A percentile compares a stretch with the other conserved stretches of the same genome.
Evolutionary conservation across 1,284 basidiomycete species (phyloP).

Genomic region (Gomphus sp.): DNA sequence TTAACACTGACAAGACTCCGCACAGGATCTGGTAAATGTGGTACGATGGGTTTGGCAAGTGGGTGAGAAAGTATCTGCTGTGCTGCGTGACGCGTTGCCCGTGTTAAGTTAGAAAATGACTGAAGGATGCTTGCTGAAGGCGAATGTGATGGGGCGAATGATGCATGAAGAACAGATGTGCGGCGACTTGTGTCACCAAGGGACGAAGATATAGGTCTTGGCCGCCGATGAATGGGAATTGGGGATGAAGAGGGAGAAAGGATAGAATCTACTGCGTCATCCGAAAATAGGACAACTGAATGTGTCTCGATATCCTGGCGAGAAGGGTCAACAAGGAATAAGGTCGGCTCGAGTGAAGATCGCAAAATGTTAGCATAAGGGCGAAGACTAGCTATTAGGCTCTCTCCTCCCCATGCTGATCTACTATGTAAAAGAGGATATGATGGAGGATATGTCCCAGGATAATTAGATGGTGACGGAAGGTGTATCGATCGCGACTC

Average conservation of each 20-base stretch:
- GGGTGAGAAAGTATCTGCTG: conserved; percentile 91
- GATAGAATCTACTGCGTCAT: conserved; percentile 77
- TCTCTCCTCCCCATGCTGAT: conserved; percentile 77
- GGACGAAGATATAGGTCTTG: conserved; percentile 48
- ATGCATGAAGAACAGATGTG: conserved; percentile 72
- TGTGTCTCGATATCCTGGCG: conserved; percentile 86
- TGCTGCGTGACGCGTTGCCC: conserved; percentile 80
- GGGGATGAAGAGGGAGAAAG: conserved; percentile 72
- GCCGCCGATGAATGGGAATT: conserved; percentile 73
- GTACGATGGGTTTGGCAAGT: conserved; percentile 87
- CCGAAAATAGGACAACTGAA: conserved; percentile 68
- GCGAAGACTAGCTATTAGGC: conserved; percentile 64
- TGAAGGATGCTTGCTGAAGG: conserved; percentile 64
- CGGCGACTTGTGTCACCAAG: conserved; percentile 37
- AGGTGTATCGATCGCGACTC: conserved; percentile 74
- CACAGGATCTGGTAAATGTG: conserved; percentile 88
- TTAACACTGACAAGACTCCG: conserved; percentile 77
- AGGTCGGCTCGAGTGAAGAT: conserved; percentile 67
- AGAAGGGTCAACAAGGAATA: conserved; percentile 91
- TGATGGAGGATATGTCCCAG: conserved; percentile 57
- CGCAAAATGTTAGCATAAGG: conserved; percentile 69
- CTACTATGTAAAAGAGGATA: conserved; percentile 30
- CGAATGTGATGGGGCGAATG: conserved; percentile 38
- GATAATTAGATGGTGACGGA: conserved; percentile 27
- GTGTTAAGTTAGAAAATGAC: conserved; percentile 83